Percentiles rank a stretch among this genome's conserved stretches.
Evolutionary conservation across 2,329 filamentous ascomycete genomes (phyloP).

Genomic region (Verticillium klebahnii): DNA sequence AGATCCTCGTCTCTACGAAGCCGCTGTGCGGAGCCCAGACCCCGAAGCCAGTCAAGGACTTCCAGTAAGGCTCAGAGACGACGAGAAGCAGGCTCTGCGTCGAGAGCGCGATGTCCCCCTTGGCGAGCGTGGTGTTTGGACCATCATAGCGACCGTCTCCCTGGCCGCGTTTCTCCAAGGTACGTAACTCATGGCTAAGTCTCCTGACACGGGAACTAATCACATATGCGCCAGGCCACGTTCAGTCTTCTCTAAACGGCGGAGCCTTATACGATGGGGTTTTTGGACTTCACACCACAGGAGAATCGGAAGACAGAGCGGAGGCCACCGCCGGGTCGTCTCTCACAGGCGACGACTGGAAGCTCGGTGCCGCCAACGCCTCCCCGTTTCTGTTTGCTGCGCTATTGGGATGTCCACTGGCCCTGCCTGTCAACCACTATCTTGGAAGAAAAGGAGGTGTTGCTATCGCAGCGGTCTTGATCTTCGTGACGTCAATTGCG

Average conservation of each 20-base stretch:
- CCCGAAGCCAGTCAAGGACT: conserved; percentile 16
- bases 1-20: conserved; percentile 32
- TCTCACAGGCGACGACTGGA: conserved; percentile 25
- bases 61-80: conserved; percentile 22
- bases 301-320: conserved; percentile 4
- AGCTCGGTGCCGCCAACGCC: conserved; percentile 33
- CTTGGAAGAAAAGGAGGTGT: conserved; percentile 36
- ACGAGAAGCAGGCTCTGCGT: conserved; percentile 31
- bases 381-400: conserved; percentile 34
- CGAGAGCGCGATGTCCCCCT: conserved; percentile 33
- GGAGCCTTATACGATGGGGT: conserved; percentile 24
- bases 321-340: neutral
- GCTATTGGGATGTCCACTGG: conserved; percentile 30
- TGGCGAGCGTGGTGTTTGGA: conserved; percentile 31
- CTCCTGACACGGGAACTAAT: neutral
- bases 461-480: conserved; percentile 30
- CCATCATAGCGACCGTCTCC: conserved; percentile 36
- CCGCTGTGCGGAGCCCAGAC: conserved; percentile 24
- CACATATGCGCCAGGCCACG: conserved; percentile 22
- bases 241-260: conserved; percentile 39
- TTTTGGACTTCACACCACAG: neutral
- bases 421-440: conserved; percentile 35
- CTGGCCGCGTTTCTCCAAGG: conserved; percentile 38
- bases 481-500: conserved; percentile 32
- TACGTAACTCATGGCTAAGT: neutral